Conservation (phyloP, 768 basidiomycete species). For the Scleroderma bovista region DNA sequence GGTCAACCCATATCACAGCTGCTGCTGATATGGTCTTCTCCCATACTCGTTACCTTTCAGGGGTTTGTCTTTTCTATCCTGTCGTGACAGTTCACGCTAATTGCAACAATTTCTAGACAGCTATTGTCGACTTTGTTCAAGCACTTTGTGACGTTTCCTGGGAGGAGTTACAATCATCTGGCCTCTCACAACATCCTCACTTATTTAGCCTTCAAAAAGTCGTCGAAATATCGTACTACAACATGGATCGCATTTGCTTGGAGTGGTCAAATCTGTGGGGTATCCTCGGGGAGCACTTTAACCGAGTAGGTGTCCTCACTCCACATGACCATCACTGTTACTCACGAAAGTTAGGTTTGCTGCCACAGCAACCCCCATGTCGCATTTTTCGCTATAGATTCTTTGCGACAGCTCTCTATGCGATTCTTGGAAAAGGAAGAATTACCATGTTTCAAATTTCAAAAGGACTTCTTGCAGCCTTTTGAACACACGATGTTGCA, state of each 20-base stretch:
- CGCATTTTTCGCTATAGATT: constrained; percentile 94
- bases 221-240: constrained; percentile 99
- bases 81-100: not conserved
- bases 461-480: constrained; percentile 97
- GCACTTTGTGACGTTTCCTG: constrained; percentile 96
- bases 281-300: constrained; percentile 97
- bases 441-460: constrained; percentile 95
- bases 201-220: constrained; percentile 97
- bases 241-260: constrained; percentile 95
- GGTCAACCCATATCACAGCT: constrained; percentile 96
- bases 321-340: not conserved
- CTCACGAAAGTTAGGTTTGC: constrained; percentile 63
- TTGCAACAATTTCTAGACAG: constrained; percentile 50
- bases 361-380: constrained; percentile 98
- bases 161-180: constrained; percentile 99
- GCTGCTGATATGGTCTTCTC: constrained; percentile 99
- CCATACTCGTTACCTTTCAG: constrained; percentile 87
- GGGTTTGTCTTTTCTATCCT: constrained; percentile 52
- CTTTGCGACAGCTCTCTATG: constrained; percentile 94
- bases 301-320: constrained; percentile 56
- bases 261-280: constrained; percentile 99
- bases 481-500: constrained; percentile 98
- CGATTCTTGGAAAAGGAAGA: constrained; percentile 99
- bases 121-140: constrained; percentile 96
- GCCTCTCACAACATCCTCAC: constrained; percentile 87